Evolutionary conservation across 441 rosid species (phyloP).

Genomic region (Populus hybrid): DNA sequence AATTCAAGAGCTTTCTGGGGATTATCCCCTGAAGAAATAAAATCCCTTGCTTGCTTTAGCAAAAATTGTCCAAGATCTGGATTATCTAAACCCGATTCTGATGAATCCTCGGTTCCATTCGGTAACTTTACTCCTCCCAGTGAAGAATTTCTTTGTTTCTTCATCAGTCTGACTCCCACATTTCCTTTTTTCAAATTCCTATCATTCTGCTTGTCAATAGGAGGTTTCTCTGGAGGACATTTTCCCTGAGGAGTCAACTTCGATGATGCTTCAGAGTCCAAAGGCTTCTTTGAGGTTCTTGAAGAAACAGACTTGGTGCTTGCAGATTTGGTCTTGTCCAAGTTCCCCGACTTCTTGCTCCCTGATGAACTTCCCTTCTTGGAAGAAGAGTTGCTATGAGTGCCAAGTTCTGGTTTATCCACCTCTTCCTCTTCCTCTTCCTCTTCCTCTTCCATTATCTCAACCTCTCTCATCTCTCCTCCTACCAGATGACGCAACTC

Average conservation of each 20-base stretch:
- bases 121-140: conserved; percentile 25
- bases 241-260: conserved; percentile 46
- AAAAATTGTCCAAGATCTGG: conserved; percentile 63
- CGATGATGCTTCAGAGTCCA: conserved; percentile 30
- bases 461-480: too few species aligned
- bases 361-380: conserved; percentile 40
- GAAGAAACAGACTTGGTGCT: conserved; percentile 50
- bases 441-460: too few species aligned
- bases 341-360: conserved; percentile 41
- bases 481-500: too few species aligned
- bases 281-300: conserved; percentile 29
- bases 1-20: conserved; percentile 68
- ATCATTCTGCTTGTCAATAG: conserved; percentile 38
- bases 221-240: conserved; percentile 29
- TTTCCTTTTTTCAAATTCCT: conserved; percentile 45
- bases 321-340: conserved; percentile 35
- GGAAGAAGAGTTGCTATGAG: conserved; percentile 39
- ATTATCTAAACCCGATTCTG: conserved; percentile 34
- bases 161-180: conserved; percentile 29
- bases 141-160: conserved; percentile 28
- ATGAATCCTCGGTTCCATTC: conserved; percentile 29
- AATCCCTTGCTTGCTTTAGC: conserved; percentile 69
- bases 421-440: too few species aligned
- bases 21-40: conserved; percentile 72
- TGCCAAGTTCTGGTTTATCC: conserved; percentile 37